Percentiles rank a stretch among this genome's conserved stretches.
These are phyloP conservation scores for Trichoderma orchidacearum DNA, from an alignment of 495 filamentous ascomycete genomes.

Conservation along the genomic window DNA sequence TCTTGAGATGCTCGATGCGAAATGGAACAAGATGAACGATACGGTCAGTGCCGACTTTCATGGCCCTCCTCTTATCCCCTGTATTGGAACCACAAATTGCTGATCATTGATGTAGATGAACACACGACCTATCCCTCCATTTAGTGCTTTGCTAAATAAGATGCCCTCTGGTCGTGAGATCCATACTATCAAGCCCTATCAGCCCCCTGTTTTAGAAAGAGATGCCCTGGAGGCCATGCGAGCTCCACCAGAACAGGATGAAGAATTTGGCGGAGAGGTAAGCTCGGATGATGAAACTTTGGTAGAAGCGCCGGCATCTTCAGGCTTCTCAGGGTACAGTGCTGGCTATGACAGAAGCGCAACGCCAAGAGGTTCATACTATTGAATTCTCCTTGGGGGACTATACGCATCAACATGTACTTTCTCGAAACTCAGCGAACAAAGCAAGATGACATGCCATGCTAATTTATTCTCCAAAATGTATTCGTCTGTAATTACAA, in stretches of 20 bases:
- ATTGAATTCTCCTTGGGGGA: neutral
- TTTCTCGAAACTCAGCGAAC: no score
- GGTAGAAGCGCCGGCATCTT: neutral
- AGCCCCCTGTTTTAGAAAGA: constrained; percentile 41
- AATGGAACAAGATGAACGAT: constrained; percentile 89
- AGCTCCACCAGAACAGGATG: constrained; percentile 30
- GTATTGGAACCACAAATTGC: neutral
- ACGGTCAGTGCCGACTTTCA: constrained; percentile 44
- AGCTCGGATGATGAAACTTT: constrained; percentile 33
- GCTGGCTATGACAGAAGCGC: no score
- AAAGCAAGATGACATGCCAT: no score
- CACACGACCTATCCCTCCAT: constrained; percentile 61
- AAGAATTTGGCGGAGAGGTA: constrained; percentile 29
- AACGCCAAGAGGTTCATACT: neutral
- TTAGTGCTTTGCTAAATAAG: constrained; percentile 51
- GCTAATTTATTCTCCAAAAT: no score
- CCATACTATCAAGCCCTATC: constrained; percentile 48
- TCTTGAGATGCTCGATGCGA: constrained; percentile 70
- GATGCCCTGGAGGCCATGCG: constrained; percentile 41
- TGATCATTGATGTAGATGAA: constrained; percentile 46
- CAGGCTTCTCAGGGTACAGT: no score
- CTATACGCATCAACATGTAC: neutral
- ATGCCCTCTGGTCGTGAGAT: constrained; percentile 85
- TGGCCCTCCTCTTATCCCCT: neutral
- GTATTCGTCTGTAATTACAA: no score